These are phyloP conservation scores for Mycena polygramma DNA, from an alignment of 768 basidiomycete species.

Conservation along the genomic window DNA sequence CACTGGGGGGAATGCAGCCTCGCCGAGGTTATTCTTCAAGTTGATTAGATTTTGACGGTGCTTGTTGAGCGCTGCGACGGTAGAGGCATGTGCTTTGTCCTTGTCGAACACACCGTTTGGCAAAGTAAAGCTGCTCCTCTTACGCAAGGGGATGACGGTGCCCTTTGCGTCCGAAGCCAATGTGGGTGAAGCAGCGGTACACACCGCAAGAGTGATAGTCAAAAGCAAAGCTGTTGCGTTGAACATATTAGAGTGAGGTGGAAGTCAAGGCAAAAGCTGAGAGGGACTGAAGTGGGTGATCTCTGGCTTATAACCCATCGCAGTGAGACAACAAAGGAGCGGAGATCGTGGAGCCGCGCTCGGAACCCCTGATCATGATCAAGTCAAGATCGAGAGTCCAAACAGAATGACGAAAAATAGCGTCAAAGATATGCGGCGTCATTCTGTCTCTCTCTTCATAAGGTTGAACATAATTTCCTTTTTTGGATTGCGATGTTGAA, in stretches of 20 bases:
- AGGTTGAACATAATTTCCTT: too few relatives aligned
- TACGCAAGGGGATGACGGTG: constrained; percentile 28
- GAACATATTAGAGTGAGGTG: constrained; percentile 22
- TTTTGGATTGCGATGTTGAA: too few relatives aligned
- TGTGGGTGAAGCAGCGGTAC: background rate
- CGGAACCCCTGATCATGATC: too few relatives aligned
- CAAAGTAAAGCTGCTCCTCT: constrained; percentile 24
- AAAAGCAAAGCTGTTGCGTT: constrained; percentile 19
- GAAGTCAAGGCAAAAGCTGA: background rate
- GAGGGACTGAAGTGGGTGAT: background rate
- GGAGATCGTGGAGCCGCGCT: too few relatives aligned
- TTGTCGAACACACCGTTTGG: constrained; percentile 38
- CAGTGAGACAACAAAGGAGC: too few relatives aligned
- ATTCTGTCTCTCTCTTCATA: too few relatives aligned
- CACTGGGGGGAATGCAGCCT: constrained; percentile 21
- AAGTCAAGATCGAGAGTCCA: too few relatives aligned
- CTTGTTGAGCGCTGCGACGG: constrained; percentile 45
- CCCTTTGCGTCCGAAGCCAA: background rate
- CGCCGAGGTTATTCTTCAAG: constrained; percentile 47
- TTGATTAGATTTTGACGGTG: constrained; percentile 54
- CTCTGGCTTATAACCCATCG: too few relatives aligned
- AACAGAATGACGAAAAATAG: too few relatives aligned
- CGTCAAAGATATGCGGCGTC: too few relatives aligned
- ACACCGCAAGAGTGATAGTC: constrained; percentile 15
- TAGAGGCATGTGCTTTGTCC: constrained; percentile 34